Evolutionary conservation across 768 basidiomycete genomes (phyloP), one percentile per base, ranked within the genome.

Genomic region (Lactifluus echinatus): DNA sequence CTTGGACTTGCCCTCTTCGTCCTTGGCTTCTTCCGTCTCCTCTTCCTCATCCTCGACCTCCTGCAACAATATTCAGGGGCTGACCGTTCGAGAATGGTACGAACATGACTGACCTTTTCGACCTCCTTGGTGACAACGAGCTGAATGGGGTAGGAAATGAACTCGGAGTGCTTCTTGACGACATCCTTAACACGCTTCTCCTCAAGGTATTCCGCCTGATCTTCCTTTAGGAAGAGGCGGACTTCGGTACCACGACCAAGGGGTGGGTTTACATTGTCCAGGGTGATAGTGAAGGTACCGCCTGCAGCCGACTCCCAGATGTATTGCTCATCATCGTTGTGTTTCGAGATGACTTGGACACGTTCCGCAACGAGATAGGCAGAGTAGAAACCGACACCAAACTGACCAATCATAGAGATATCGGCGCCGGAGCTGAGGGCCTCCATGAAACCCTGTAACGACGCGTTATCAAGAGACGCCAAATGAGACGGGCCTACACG

Each of bases 291-390:
- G 79, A 98, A 99, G 51, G 95, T 99, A 55, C 95, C 96, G 70
- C 95, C 96, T 31, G 95, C 95, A 62, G 96, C 88, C n/a, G 95
- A 99, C 81, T 99, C 95, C 96, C 95, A 99, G 74, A 99, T 93
- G 79, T 99, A 98, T 75, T 98, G 95, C 76, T 98, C 96, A 72
- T 98, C 95, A 67, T 98, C 95, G 69, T 99, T 98, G 82, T 99
- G 94, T 78, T 99, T 99, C 64, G 94, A 93, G 75, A 97, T 87
- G 70, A 99, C 93, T 74, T 96, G 94, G 3, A 99, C 95, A 64
- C 87, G 87, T 76, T 99, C 95, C 66, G 95, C 94, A 64, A 99
- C 94, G 67, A 99, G 92, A 82, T 98, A 98, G 15, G 92, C 90
- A 47, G 95, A 97, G 84, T 99, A 98, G 86, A 98, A 98, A 79